Evolutionary conservation across 1,284 basidiomycete species (phyloP).

Genomic region (Mixia osmundae): DNA sequence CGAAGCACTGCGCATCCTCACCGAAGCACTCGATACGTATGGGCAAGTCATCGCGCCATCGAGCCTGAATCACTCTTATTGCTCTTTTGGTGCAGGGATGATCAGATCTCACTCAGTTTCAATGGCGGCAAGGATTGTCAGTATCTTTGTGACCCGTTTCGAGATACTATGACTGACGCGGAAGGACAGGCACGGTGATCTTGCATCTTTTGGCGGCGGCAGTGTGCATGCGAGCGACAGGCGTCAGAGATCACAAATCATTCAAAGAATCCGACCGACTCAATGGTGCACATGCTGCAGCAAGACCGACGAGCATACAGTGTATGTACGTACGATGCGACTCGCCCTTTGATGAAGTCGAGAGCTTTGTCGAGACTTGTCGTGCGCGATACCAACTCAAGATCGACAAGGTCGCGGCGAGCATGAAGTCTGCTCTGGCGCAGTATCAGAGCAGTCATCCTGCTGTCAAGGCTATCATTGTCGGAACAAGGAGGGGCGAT

Average conservation of each 20-base stretch:
- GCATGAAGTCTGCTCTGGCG: slow-evolving; percentile 59
- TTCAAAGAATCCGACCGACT: slow-evolving; percentile 1
- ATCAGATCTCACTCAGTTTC: slow-evolving; percentile 62
- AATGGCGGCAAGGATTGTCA: slow-evolving; percentile 95
- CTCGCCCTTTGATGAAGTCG: slow-evolving; percentile 63
- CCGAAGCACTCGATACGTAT: too few species aligned
- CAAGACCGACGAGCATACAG: slow-evolving; percentile 31
- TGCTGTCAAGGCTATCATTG: slow-evolving; percentile 46
- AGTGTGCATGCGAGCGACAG: slow-evolving; percentile 25
- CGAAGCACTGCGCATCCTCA: too few species aligned
- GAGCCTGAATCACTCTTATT: neutral
- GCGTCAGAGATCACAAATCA: slow-evolving; percentile 4
- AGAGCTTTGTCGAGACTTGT: slow-evolving; percentile 52
- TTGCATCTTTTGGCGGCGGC: slow-evolving; percentile 61
- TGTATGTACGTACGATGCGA: slow-evolving; percentile 74
- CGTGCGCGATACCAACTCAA: slow-evolving; percentile 49
- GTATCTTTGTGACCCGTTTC: slow-evolving; percentile 19
- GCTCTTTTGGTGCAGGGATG: slow-evolving; percentile 11
- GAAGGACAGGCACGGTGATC: slow-evolving; percentile 56
- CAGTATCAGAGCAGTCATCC: slow-evolving; percentile 35
- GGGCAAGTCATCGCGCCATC: too few species aligned
- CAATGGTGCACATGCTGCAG: slow-evolving; percentile 7
- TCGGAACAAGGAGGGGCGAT: slow-evolving; percentile 69
- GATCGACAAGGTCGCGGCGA: slow-evolving; percentile 47
- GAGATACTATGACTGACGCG: neutral